Base-by-base conservation (phyloP, 495 filamentous ascomycete species). In the Neurospora sp. region DNA sequence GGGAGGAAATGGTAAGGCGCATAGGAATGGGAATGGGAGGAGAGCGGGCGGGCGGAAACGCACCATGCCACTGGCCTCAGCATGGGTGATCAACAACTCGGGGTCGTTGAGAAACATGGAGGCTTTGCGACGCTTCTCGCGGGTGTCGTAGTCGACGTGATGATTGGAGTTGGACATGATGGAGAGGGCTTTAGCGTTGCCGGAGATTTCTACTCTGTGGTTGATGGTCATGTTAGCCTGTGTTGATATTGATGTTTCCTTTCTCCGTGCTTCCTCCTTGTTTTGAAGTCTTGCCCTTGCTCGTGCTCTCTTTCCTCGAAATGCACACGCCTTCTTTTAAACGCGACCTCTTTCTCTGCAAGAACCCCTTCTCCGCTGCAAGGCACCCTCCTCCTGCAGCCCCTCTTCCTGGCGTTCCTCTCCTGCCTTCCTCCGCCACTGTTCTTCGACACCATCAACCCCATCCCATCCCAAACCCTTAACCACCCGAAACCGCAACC, bases 21-120 rank as follows among this genome's bases (percentile, higher is more conserved):
- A 35, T 38, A 38, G 37, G 37, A 38, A 38, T 42, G 14, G 5
- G 16, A 42, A 41, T 16, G 14, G 40, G 39, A 41, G 40, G 14
- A 41, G 14, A 2, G 12, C 40, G 40, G 40, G 14, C 12, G 40
- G 40, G 40, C 35, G 35, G 35, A 35, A 35, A 78, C 81, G 76
- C 78, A 88, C 86, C 59, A 84, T 81, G 69, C 78, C 81, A 42
- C 83, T 82, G 42, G 82, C 79, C 71, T 85, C 79, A 16, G 86
- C 82, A 38, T 85, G 82, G 84, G 88, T 88, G 82, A 86, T 86
- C 35, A 89, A 77, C 71, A 86, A 74, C 73, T 89, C 87, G 1
- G 86, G 86, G 69, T 75, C 85, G 69, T 86, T 83, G 0, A 89
- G 78, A 37, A 86, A 82, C 27, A 83, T 76, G 18, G 82, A 77